Base-by-base conservation (phyloP, 371 early-diverging fungal genomes). In the Apophysomyces variabilis region DNA sequence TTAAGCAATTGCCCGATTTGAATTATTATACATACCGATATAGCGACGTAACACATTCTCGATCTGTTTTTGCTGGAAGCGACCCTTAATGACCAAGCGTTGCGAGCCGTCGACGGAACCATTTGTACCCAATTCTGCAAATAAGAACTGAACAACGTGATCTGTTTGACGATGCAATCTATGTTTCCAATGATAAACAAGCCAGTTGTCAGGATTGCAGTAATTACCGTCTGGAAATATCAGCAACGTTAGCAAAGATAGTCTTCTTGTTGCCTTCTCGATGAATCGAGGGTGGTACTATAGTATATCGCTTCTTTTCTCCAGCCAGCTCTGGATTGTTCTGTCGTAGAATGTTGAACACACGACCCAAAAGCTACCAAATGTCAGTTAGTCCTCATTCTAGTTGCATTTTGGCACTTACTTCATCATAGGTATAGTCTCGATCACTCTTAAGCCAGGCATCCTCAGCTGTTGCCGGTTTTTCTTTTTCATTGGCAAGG, bases 51-150 rank as follows among this genome's bases (percentile, higher is more conserved):
- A 80, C 57, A 99, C 95, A 66, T 93, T 96, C 82, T 99, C 99
- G 58, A 99, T 96, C 81, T 99, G 99, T 85, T 96, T 96, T 80
- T 96, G 99, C 80, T 96, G 95, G 93, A 97, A 99, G 64, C 93
- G 90, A 62, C 99, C 99, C 89, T 97, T 96, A 82, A 99, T 96
- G 50, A 99, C 85, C 63, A 99, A 81, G 43, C 97, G 90, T 73
- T 95, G 94, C 57, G 87, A 87, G 66, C 96, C 94, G 77, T 99
- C 99, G 59, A 99, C 89, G 26, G 99, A 97, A 45, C 99, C 99
- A 43, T 90, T 93, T 13, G 99, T 97, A 82, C 99, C 98, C 91
- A 99, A 88, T 88, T 99, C 99, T 50, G 97, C 93, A 79, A 95
- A 98, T 75, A 99, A 87, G 86, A 92, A 99, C 79, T 97, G 96